Evolutionary conservation across 2,329 filamentous ascomycete genomes (phyloP).

Genomic region (Hirsutella minnesotensis): DNA sequence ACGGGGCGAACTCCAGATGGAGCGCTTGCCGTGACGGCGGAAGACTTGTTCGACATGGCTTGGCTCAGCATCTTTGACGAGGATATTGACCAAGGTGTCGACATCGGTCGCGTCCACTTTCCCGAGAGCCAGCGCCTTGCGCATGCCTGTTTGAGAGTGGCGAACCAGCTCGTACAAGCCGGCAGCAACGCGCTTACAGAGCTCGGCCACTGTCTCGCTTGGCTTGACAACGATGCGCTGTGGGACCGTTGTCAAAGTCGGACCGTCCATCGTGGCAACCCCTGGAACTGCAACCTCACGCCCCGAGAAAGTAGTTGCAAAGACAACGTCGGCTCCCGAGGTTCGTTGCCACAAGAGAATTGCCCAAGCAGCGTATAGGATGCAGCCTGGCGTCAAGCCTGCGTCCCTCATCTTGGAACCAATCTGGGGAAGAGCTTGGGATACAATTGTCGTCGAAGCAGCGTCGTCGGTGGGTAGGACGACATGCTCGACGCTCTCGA

Average conservation of each 20-base stretch:
- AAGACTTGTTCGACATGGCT: not conserved
- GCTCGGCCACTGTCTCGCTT: constrained; percentile 2
- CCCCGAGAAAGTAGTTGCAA: constrained; percentile 9
- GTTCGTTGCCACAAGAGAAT: constrained; percentile 4
- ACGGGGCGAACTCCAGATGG: not conserved
- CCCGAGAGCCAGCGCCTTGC: constrained; percentile 3
- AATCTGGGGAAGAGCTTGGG: not conserved
- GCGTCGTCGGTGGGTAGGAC: not conserved
- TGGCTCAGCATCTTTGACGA: constrained; percentile 1
- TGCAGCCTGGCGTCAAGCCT: not conserved
- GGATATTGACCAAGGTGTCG: constrained; percentile 9
- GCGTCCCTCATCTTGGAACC: not conserved
- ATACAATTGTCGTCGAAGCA: not conserved
- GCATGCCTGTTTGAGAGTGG: constrained; percentile 15
- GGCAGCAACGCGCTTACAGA: constrained; percentile 12
- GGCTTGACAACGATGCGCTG: constrained; percentile 9
- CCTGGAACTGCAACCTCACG: constrained; percentile 6
- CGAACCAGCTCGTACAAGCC: constrained; percentile 3
- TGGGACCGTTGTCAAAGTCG: constrained; percentile 7
- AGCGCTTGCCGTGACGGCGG: not conserved
- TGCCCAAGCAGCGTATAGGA: constrained; percentile 10
- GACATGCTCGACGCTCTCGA: not conserved
- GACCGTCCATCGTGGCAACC: constrained; percentile 6
- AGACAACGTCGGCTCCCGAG: constrained; percentile 5
- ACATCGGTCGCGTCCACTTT: not conserved